These are phyloP conservation scores for Verbena officinalis DNA, from an alignment of 257 asterid species.

Conservation along the genomic window DNA sequence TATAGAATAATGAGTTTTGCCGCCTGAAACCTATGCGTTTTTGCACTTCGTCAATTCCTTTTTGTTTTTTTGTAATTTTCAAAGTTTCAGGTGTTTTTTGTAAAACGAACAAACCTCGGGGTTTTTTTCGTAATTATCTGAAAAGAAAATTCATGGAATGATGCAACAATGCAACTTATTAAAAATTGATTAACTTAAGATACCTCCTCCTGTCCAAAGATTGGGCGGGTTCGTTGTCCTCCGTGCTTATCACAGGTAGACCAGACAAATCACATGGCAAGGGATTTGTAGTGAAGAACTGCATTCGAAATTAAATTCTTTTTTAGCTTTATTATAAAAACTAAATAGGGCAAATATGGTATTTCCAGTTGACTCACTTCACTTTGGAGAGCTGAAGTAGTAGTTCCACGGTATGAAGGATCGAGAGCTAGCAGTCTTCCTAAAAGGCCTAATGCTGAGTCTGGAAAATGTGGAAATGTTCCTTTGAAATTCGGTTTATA, in stretches of 20 bases:
- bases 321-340: no score
- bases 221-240: slow-evolving; percentile 36
- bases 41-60: no score
- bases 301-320: not conserved
- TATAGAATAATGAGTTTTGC: no score
- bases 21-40: no score
- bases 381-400: slow-evolving; percentile 57
- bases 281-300: slow-evolving; percentile 68
- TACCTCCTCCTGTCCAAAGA: slow-evolving; percentile 57
- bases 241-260: slow-evolving; percentile 41
- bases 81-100: no score
- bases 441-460: slow-evolving; percentile 50
- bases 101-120: no score
- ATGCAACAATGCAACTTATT: not conserved
- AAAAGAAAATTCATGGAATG: not conserved
- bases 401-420: slow-evolving; percentile 62
- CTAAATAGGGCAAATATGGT: not conserved
- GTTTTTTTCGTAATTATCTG: no score
- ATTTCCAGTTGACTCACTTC: slow-evolving; percentile 44
- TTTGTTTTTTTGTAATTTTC: no score
- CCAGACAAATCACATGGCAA: slow-evolving; percentile 58
- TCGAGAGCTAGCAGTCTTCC: slow-evolving; percentile 62
- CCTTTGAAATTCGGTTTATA: slow-evolving; percentile 59
- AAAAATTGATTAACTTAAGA: no score
- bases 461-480: slow-evolving; percentile 56